A percentile compares a stretch with the other conserved stretches of the same genome.
These are phyloP conservation scores for Orbilia blumenaviensis DNA, from an alignment of 2,329 filamentous ascomycete species.

Conservation along the genomic window DNA sequence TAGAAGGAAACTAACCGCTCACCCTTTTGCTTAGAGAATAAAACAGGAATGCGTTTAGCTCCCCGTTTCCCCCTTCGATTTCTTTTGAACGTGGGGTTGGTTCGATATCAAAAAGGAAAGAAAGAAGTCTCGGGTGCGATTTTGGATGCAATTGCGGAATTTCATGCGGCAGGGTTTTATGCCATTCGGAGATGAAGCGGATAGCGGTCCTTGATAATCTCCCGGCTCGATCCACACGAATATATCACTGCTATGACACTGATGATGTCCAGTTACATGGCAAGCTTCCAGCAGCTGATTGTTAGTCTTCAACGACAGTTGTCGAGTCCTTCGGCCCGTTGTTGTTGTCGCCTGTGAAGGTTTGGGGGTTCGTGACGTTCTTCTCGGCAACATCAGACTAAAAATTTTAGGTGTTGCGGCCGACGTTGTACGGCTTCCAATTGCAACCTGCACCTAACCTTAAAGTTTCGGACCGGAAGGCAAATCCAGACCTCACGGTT, in stretches of 20 bases:
- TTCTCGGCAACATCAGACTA: conserved; percentile 14
- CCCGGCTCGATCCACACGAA: conserved; percentile 44
- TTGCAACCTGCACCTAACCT: conserved; percentile 4
- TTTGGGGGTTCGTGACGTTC: conserved; percentile 20
- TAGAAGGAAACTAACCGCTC: conserved; percentile 9
- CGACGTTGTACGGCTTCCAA: not conserved
- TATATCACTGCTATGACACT: conserved; percentile 4
- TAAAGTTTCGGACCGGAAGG: conserved; percentile 8
- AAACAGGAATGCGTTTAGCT: not conserved
- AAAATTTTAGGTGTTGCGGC: conserved; percentile 16
- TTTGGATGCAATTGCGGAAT: conserved; percentile 20
- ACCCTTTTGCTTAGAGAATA: not conserved
- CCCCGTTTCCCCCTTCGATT: not conserved
- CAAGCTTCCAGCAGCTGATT: not conserved
- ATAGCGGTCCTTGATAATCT: conserved; percentile 53
- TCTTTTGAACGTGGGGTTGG: conserved; percentile 10
- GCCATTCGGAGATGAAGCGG: conserved; percentile 52
- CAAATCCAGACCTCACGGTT: not conserved
- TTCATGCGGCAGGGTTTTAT: conserved; percentile 36
- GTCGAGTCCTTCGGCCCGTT: conserved; percentile 13
- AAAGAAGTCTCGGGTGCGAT: conserved; percentile 17
- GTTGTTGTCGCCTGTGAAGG: conserved; percentile 5
- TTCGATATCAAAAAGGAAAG: conserved; percentile 15
- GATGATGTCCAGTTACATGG: conserved; percentile 5
- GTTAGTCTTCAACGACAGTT: not conserved